Conservation (phyloP, 176 grass and related monocot genomes). For the Metroxylon sagu region DNA sequence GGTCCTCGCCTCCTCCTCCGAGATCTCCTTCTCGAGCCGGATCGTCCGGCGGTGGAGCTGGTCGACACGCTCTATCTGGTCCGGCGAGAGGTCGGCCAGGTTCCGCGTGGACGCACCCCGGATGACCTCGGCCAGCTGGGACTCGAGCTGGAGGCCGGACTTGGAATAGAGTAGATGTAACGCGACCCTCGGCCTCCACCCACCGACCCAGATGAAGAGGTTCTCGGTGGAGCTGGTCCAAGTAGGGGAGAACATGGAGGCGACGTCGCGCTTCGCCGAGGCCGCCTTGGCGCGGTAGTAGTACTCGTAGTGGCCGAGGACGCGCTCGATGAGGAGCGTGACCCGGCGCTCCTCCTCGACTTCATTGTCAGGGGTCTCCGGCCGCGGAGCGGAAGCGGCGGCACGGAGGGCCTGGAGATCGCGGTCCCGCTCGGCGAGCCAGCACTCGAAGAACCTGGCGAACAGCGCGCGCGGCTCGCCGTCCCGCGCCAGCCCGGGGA, state of each 20-base stretch:
- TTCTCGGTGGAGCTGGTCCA: conserved; percentile 76
- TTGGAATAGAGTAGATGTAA: conserved; percentile 75
- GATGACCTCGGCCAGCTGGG: conserved; percentile 26
- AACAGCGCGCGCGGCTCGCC: background rate
- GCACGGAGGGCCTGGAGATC: conserved; percentile 45
- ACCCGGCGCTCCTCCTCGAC: conserved; percentile 1
- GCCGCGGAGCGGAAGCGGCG: conserved; percentile 38
- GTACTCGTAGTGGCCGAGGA: conserved; percentile 61
- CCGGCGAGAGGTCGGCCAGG: conserved; percentile 18
- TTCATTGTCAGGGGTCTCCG: background rate
- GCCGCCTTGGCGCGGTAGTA: conserved; percentile 59
- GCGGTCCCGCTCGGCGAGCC: conserved; percentile 48
- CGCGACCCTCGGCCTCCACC: conserved; percentile 58
- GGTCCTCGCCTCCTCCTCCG: conserved; percentile 25
- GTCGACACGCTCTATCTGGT: conserved; percentile 34
- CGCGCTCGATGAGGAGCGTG: conserved; percentile 25
- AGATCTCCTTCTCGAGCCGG: conserved; percentile 40
- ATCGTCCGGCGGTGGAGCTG: conserved; percentile 42
- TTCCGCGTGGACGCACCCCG: background rate
- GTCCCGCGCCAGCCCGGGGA: too few relatives aligned
- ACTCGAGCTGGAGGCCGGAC: conserved; percentile 52
- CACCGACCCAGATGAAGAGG: conserved; percentile 70
- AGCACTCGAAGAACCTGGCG: conserved; percentile 41
- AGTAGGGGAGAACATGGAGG: conserved; percentile 50
- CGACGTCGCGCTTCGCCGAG: conserved; percentile 27